Conservation (phyloP, 1,284 basidiomycete species). For the Ganoderma lingzhi region DNA sequence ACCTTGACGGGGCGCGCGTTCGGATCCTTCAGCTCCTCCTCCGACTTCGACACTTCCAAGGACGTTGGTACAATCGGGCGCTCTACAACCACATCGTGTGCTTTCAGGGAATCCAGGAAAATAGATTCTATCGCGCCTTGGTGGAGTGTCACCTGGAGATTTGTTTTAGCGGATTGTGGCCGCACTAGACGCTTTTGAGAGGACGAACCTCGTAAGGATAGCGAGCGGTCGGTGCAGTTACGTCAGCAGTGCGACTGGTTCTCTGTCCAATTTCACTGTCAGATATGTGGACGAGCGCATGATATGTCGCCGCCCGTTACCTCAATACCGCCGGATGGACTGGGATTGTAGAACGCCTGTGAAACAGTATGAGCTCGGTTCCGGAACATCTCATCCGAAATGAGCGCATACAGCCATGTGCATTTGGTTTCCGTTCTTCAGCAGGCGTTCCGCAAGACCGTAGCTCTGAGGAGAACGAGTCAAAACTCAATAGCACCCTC, state of each 20-base stretch:
- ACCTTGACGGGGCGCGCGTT: slow-evolving; percentile 66
- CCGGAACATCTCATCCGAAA: background rate
- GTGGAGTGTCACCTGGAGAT: slow-evolving; percentile 67
- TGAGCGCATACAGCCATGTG: slow-evolving; percentile 59
- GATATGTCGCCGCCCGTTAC: slow-evolving; percentile 39
- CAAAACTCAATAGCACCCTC: background rate
- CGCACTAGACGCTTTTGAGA: background rate
- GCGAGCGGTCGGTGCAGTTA: slow-evolving; percentile 59
- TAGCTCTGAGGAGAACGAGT: slow-evolving; percentile 61
- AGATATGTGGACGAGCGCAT: background rate
- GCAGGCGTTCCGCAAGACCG: slow-evolving; percentile 70
- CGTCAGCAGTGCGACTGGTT: slow-evolving; percentile 64
- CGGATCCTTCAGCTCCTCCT: slow-evolving; percentile 48
- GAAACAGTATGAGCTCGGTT: background rate
- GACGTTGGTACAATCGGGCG: slow-evolving; percentile 63
- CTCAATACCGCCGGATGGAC: slow-evolving; percentile 65
- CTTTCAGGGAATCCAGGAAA: slow-evolving; percentile 70
- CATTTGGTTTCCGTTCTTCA: slow-evolving; percentile 74
- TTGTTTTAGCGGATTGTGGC: background rate
- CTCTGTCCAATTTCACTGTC: slow-evolving; percentile 48
- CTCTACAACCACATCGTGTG: slow-evolving; percentile 57
- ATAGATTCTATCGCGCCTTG: slow-evolving; percentile 79
- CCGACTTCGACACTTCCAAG: slow-evolving; percentile 58
- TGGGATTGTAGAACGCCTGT: slow-evolving; percentile 81
- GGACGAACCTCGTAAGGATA: slow-evolving; percentile 70